A percentile compares a stretch with the other conserved stretches of the same genome.
Evolutionary conservation across 73 alveolate species (phyloP).

Genomic region (Loxodes magnus): DNA sequence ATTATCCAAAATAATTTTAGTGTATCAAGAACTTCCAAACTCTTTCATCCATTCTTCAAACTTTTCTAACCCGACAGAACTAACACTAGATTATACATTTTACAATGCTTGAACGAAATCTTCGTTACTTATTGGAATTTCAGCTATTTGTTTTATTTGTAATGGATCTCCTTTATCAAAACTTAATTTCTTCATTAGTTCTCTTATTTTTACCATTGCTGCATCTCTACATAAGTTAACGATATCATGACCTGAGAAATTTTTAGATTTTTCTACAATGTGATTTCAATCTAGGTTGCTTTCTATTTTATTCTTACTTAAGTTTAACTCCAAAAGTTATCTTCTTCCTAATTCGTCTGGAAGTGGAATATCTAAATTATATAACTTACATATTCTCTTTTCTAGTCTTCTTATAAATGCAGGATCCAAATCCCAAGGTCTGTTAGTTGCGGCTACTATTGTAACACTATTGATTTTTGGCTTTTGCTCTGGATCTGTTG

Average conservation of each 20-base stretch:
- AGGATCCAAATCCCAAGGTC: slow-evolving; percentile 98
- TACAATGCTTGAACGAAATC: slow-evolving; percentile 77
- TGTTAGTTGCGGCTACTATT: slow-evolving; percentile 97
- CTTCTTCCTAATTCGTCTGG: slow-evolving; percentile 25
- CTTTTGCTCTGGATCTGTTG: no score
- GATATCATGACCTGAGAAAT: slow-evolving; percentile 66
- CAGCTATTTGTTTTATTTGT: slow-evolving; percentile 55
- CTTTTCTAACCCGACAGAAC: slow-evolving; percentile 56
- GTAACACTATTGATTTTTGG: no score
- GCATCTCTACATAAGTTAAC: slow-evolving; percentile 88
- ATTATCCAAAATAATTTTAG: no score
- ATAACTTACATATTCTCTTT: slow-evolving; percentile 75
- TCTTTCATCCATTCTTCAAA: slow-evolving; percentile 83
- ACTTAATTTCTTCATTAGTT: no score
- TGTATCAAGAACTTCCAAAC: slow-evolving; percentile 52
- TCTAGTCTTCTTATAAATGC: slow-evolving; percentile 95
- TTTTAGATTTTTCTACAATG: slow-evolving; percentile 15
- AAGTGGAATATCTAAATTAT: slow-evolving; percentile 26
- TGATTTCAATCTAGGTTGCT: slow-evolving; percentile 21
- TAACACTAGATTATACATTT: slow-evolving; percentile 62
- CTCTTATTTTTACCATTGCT: no score
- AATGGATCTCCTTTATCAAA: no score
- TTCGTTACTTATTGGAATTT: slow-evolving; percentile 64
- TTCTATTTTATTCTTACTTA: slow-evolving; percentile 9
- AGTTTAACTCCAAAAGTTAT: slow-evolving; percentile 8